phyloP scores from a whole-genome alignment of 2,329 filamentous ascomycete genomes.

The Delphinella strobiligena region DNA sequence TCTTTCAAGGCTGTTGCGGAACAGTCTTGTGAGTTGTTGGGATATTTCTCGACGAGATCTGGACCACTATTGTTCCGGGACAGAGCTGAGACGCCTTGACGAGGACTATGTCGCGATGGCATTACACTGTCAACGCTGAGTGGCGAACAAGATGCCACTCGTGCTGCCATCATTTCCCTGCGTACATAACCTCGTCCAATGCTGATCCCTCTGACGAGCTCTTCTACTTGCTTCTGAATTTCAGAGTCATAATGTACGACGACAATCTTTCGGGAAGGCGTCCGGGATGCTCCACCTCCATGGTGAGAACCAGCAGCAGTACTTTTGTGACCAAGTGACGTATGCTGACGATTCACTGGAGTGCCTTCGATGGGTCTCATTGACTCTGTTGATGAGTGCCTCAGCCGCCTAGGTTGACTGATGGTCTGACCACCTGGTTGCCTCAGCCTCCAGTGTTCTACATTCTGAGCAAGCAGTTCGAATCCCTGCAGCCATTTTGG shows the following conservation, averaged over 20 bases:
- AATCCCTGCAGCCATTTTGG: background rate
- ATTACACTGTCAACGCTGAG: conserved; percentile 21
- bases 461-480: background rate
- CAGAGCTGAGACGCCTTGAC: conserved; percentile 21
- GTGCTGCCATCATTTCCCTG: conserved; percentile 75
- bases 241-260: conserved; percentile 89
- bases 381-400: background rate
- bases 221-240: conserved; percentile 71
- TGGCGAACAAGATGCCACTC: conserved; percentile 38
- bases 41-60: conserved; percentile 21
- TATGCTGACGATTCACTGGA: background rate
- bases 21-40: conserved; percentile 25
- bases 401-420: background rate
- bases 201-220: conserved; percentile 70
- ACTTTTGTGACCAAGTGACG: background rate
- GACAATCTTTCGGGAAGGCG: conserved; percentile 41
- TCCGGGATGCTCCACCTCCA: background rate
- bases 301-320: background rate
- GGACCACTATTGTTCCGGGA: conserved; percentile 25
- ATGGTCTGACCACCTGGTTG: background rate
- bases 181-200: conserved; percentile 71
- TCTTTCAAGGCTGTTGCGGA: conserved; percentile 34
- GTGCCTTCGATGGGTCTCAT: background rate
- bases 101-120: conserved; percentile 23
- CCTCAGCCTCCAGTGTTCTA: background rate